Evolutionary conservation across 108 stramenopile genomes (phyloP).

Genomic region (Nitzschia sp.): DNA sequence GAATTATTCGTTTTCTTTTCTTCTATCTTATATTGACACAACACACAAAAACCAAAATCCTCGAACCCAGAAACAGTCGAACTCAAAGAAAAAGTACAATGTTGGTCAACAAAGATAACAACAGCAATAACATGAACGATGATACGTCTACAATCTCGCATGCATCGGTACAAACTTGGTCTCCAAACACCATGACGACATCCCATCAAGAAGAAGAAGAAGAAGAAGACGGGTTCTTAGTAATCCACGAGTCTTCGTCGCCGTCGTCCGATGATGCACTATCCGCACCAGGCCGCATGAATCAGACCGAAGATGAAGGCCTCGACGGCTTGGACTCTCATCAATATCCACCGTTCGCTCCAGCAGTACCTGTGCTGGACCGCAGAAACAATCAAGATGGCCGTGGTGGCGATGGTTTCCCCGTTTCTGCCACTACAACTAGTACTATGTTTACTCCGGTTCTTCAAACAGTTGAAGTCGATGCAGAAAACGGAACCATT

Average conservation of each 20-base stretch:
- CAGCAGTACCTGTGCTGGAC: neutral
- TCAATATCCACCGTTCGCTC: slow-evolving; percentile 1
- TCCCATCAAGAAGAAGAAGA: too few relatives aligned
- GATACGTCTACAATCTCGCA: neutral
- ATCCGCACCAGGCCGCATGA: neutral
- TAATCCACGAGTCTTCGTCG: too few relatives aligned
- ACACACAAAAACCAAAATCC: neutral
- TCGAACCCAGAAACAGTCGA: neutral
- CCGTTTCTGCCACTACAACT: neutral
- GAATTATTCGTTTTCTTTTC: too few relatives aligned
- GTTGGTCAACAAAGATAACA: neutral
- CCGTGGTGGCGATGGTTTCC: neutral
- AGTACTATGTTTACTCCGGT: neutral
- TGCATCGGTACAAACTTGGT: neutral
- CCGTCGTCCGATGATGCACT: neutral
- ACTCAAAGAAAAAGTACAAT: neutral
- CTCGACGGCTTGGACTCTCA: neutral
- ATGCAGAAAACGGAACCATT: neutral
- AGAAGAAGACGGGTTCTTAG: too few relatives aligned
- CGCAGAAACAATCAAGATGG: neutral
- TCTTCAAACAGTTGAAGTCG: slow-evolving; percentile 1
- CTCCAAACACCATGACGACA: neutral
- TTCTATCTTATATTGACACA: too few relatives aligned
- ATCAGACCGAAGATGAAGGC: neutral
- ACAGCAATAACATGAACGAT: neutral